Evolutionary conservation across 352 stramenopile species (phyloP).

Genomic region (Lagenidium sp.): DNA sequence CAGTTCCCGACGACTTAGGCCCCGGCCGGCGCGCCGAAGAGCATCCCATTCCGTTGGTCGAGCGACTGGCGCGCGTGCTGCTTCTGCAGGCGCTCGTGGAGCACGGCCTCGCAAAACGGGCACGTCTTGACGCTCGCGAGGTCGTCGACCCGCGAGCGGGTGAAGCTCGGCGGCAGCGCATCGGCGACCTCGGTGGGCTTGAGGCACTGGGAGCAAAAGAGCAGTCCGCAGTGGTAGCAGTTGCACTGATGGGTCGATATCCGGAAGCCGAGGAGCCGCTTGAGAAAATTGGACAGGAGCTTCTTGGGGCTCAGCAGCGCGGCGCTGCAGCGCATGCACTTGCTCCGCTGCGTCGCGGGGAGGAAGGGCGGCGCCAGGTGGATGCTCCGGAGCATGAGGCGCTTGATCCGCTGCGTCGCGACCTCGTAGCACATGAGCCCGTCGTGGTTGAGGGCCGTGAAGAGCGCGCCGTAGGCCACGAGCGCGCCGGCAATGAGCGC

Average conservation of each 20-base stretch:
- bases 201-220: constrained; percentile 65
- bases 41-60: constrained; percentile 41
- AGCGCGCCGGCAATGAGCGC: constrained; percentile 42
- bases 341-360: constrained; percentile 35
- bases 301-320: constrained; percentile 37
- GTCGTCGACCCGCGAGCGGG: constrained; percentile 45
- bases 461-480: constrained; percentile 49
- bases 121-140: constrained; percentile 48
- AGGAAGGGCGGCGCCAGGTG: constrained; percentile 33
- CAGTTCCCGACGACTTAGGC: constrained; percentile 2
- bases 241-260: constrained; percentile 49
- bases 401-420: constrained; percentile 47
- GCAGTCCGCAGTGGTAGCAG: constrained; percentile 76
- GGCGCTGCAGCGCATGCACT: constrained; percentile 70
- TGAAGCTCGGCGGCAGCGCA: constrained; percentile 31
- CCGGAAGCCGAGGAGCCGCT: constrained; percentile 31
- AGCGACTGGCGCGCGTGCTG: constrained; percentile 35
- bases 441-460: constrained; percentile 48
- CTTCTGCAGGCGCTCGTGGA: constrained; percentile 51
- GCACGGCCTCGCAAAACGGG: constrained; percentile 44
- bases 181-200: constrained; percentile 32
- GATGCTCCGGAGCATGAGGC: constrained; percentile 65
- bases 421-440: constrained; percentile 78
- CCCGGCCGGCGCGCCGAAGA: constrained; percentile 24
- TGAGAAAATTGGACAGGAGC: constrained; percentile 45